Base-by-base conservation (phyloP, 1,284 basidiomycete species). In the Naganishia albida region DNA sequence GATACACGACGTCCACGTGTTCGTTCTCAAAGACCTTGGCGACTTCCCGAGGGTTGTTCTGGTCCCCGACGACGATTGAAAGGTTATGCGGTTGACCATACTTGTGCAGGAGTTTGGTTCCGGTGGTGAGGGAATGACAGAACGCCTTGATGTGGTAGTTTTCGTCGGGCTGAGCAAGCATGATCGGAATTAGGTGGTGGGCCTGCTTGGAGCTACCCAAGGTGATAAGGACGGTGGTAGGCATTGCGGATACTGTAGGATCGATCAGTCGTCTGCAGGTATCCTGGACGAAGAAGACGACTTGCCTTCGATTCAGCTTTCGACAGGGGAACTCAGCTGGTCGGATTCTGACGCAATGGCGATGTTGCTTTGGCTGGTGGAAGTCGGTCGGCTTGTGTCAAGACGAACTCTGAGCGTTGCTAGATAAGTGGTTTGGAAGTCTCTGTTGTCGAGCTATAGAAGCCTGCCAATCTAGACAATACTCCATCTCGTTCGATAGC, bases 131-230 rank as follows among this genome's bases (percentile, higher is more conserved):
- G 20, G 57, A 60, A 40, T 60, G 57, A 25, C 57, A 60, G 46
- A 60, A 60, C 16, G 57, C 57, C 48, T 60, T 60, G 57, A 60
- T 60, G 38, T 60, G 57, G 46, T 60, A 60, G 30, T 25, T 40
- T 20, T 60, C 57, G 46, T 60, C 39, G 23, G 57, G 57, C 49
- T 60, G 57, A 2, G 57, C 57, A 20, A 60, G 46, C n/a, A 60
- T 46, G 38, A 60, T 49, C 18, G 57, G 57, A 15, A 60, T 60
- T 30, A 60, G 46, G 38, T 60, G 57, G 15, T 50, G 34, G 34
- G 57, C 57, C 38, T 60, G 57, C 46, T 60, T 60, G 34, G 57
- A 60, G 57, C 57, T 60, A n/a, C 57, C 57, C 15, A 60, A 46
- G 12, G 57, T 60, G 57, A 60, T 60, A 34, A 60, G 57, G n/a